Evolutionary conservation across 305 asterid species (phyloP), one percentile per base, ranked within the genome.

Genomic region (Stenogyne calaminthoides): DNA sequence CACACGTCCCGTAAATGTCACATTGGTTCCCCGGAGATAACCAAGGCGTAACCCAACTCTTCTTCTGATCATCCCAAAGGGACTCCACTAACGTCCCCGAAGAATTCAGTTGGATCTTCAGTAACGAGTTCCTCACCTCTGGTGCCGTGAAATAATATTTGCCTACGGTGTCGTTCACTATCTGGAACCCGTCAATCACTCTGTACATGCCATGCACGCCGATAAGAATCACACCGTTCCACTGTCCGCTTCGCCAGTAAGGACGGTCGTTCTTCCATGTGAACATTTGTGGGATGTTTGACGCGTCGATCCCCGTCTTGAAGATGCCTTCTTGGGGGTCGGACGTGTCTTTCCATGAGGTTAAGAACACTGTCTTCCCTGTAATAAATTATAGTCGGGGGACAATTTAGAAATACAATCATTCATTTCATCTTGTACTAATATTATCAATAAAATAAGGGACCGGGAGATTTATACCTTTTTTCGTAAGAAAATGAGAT

Each of bases 161-260:
- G 15, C 51, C 51, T 5, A 12, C 3, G 0, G 5, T 15, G 51
- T 44, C 16, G 11, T 44, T 12, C 51, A 9, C 51, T 12, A 44
- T 12, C 0, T 10, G 14, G 15, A 9, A 44, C 6, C 15, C 15
- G 11, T 44, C 51, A 12, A 44, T 9, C 2, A 36, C 40, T 36
- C 40, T 36, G 10, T 44, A 69, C 54, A 52, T 54, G 3, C 34
- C 64, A 11, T 52, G 52, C 14, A 69, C 52, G 1, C 73, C 73
- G 0, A 68, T 19, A 36, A 32, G 52, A 4, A 68, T 52, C 22
- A 52, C 11, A 18, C 73, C 73, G 52, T 69, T 69, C 73, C 73
- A 69, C 22, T 62, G 63, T 18, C 73, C 73, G 52, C 73, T 69
- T 63, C 73, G 7, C 73, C 73, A 69, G 3, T 29, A 2, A 18